phyloP scores from a whole-genome alignment of 192 early-diverging fungal genomes.

The Umbelopsis ramanniana region DNA sequence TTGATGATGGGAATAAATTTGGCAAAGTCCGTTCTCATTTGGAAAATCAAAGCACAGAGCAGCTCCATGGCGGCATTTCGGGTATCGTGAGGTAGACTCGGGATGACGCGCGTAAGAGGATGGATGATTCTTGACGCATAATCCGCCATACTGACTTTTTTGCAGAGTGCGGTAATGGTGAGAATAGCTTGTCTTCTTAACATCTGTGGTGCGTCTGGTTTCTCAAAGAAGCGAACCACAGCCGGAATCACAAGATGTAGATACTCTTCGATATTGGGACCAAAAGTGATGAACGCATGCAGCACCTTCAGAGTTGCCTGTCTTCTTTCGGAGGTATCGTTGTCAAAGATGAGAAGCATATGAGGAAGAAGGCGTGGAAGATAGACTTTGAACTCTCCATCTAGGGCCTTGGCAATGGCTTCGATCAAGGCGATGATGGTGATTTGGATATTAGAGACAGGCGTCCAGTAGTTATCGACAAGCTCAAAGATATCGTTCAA shows the following conservation, averaged over 20 bases:
- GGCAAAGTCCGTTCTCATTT: conserved; percentile 84
- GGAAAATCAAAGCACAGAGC: conserved; percentile 78
- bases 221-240: conserved; percentile 82
- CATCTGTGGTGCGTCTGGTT: conserved; percentile 59
- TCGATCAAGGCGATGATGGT: conserved; percentile 87
- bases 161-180: conserved; percentile 74
- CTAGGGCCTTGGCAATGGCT: conserved; percentile 80
- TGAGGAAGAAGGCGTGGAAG: conserved; percentile 80
- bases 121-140: conserved; percentile 89
- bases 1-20: conserved; percentile 89
- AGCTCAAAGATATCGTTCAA: conserved; percentile 80
- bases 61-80: conserved; percentile 77
- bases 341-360: conserved; percentile 85
- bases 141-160: conserved; percentile 79
- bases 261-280: conserved; percentile 89
- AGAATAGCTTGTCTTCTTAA: conserved; percentile 70
- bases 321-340: conserved; percentile 73
- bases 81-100: conserved; percentile 54
- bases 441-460: conserved; percentile 71
- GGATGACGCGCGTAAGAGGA: conserved; percentile 78
- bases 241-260: conserved; percentile 89
- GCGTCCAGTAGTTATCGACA: conserved; percentile 78
- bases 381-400: conserved; percentile 88
- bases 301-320: conserved; percentile 69
- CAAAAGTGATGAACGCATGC: conserved; percentile 81